Evolutionary conservation across 805 yeast genomes (phyloP).

Genomic region (Ogataea philodendri): DNA sequence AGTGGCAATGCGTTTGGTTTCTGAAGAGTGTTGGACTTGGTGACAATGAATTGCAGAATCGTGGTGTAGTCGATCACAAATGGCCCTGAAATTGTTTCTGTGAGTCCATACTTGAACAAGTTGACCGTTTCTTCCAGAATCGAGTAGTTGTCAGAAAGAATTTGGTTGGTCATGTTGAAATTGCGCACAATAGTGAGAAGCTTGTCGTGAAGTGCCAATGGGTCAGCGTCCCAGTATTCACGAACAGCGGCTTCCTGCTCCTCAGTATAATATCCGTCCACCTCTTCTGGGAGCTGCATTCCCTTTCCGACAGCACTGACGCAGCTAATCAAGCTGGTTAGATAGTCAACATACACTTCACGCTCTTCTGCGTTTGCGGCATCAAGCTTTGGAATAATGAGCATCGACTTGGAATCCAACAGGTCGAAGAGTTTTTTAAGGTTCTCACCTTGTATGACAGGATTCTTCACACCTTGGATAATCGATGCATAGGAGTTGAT

Average conservation of each 20-base stretch:
- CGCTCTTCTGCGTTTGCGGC: constrained; percentile 15
- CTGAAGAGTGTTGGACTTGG: constrained; percentile 33
- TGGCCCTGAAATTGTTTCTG: constrained; percentile 64
- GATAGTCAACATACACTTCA: constrained; percentile 41
- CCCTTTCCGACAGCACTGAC: constrained; percentile 73
- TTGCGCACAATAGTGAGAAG: constrained; percentile 41
- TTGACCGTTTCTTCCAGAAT: constrained; percentile 63
- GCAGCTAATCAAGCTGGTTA: constrained; percentile 58
- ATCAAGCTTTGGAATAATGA: constrained; percentile 15
- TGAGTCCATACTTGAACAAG: constrained; percentile 61
- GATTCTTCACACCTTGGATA: constrained; percentile 51
- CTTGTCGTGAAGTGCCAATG: constrained; percentile 41
- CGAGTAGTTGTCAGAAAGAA: constrained; percentile 41
- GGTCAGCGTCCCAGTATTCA: constrained; percentile 50
- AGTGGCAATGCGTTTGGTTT: constrained; percentile 39
- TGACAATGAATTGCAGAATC: constrained; percentile 40
- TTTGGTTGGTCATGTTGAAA: constrained; percentile 40
- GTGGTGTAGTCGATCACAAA: constrained; percentile 49
- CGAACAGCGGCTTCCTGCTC: constrained; percentile 33
- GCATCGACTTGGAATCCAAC: constrained; percentile 22
- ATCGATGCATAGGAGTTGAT: constrained; percentile 62
- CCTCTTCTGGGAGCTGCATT: constrained; percentile 55
- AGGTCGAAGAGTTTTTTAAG: constrained; percentile 25
- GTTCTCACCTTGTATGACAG: constrained; percentile 40
- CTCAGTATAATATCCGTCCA: constrained; percentile 37